Conservation (phyloP, 805 yeast species). For the Pichia californica region DNA sequence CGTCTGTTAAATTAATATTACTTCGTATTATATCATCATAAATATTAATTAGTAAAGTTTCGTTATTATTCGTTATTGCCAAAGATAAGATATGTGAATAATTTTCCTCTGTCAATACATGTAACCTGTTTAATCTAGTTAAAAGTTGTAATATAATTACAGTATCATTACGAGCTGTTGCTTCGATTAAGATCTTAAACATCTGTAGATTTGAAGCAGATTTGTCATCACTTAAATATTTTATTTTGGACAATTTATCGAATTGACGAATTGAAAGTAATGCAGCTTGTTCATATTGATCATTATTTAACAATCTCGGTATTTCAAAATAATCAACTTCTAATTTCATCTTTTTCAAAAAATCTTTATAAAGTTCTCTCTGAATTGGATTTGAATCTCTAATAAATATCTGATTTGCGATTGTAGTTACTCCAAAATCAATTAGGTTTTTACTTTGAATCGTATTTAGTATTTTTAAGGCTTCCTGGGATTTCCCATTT, state of each 20-base stretch:
- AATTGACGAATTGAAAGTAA: conserved; percentile 9
- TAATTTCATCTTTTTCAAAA: conserved; percentile 5
- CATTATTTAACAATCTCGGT: conserved; percentile 11
- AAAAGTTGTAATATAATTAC: conserved; percentile 13
- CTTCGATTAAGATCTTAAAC: conserved; percentile 15
- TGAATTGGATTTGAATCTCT: conserved; percentile 8
- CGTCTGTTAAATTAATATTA: not conserved
- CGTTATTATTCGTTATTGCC: conserved; percentile 10
- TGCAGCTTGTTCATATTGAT: conserved; percentile 21
- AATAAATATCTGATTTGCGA: conserved; percentile 14
- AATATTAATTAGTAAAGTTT: not conserved
- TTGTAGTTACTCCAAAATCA: conserved; percentile 6
- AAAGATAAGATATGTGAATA: conserved; percentile 11
- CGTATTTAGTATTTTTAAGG: not conserved
- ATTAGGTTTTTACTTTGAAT: not conserved
- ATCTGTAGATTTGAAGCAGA: conserved; percentile 9
- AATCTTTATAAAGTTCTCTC: conserved; percentile 12
- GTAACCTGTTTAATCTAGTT: not conserved
- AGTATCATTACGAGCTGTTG: conserved; percentile 20
- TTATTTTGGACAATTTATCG: not conserved
- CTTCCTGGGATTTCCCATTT: not conserved
- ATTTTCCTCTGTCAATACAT: conserved; percentile 7
- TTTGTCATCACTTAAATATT: not conserved
- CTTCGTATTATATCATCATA: not conserved
- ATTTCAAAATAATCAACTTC: conserved; percentile 17